Base-by-base conservation (phyloP, 805 yeast genomes). In the Candida coleopterorum region DNA sequence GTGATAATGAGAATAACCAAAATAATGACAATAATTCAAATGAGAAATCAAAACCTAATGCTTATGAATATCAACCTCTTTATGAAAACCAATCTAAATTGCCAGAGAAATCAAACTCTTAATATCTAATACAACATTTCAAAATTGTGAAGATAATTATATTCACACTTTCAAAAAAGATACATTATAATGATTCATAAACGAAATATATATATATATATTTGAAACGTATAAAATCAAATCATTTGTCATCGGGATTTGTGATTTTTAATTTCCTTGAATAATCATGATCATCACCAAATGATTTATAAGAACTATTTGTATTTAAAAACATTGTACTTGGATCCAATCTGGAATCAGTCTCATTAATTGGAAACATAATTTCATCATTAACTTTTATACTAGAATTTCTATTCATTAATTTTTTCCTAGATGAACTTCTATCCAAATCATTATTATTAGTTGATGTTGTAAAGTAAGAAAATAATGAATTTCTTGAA, bases 31-130 rank as follows among this genome's bases (percentile, higher is more conserved):
- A 43, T 12, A 43, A 36, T 10, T 38, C 37, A 29, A 30, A 36
- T 33, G 34, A 47, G 50, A 26, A 50, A 48, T 32, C 48, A 7
- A 34, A 37, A 23, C 95, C 85, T 15, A 85, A 90, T 59, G 96
- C 96, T 0, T 90, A 90, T 51, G 97, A 89, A 55, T 62, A 76
- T 25, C 96, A 87, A 56, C 97, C 96, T 1, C 74, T 68, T 47
- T 80, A 79, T 49, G 62, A 48, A 14, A 55, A 54, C 32, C 29
- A 40, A 28, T 43, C 43, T 2, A 40, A 37, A 32, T 10, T 34
- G 12, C 26, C 18, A 23, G 8, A 24, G 16, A 15, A 8, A 27
- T 27, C 11, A 26, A 26, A 6, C 9, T 6, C 16, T 6, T 16
- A 26, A 26, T 6, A 26, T 16, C 6, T 15, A 16, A 26, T n/a